phyloP scores from a whole-genome alignment of 1,139 yeast genomes.

The Arxiozyma heterogenica region DNA sequence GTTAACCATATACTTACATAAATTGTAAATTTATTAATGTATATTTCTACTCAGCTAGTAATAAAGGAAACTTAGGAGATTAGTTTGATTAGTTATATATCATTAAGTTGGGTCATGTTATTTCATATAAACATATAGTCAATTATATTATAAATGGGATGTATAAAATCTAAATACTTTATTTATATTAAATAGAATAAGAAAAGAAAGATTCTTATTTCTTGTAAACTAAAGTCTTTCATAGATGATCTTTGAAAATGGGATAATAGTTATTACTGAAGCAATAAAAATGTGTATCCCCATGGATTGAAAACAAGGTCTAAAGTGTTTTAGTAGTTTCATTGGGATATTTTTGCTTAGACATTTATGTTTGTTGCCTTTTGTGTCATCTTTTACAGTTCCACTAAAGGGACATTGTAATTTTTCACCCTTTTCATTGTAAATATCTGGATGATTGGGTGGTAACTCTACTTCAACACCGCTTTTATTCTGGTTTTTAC shows the following conservation, averaged over 20 bases:
- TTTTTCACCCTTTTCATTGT: constrained; percentile 5
- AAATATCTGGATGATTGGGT: constrained; percentile 6
- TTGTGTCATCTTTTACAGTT: neutral
- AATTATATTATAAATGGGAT: neutral
- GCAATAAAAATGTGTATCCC: neutral
- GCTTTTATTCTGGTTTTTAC: constrained; percentile 2
- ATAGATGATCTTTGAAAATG: neutral
- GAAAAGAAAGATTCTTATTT: neutral
- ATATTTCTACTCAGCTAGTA: too few species aligned
- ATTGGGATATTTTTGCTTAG: neutral
- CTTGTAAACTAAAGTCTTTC: neutral
- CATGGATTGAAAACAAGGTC: neutral
- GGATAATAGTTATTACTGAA: neutral
- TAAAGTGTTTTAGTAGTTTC: neutral
- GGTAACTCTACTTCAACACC: constrained; percentile 4
- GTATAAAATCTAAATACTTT: neutral
- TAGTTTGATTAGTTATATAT: too few species aligned
- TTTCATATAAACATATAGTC: too few species aligned
- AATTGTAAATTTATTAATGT: too few species aligned
- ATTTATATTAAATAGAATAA: too few species aligned
- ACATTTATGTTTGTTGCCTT: neutral
- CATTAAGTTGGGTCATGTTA: neutral
- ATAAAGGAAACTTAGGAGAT: too few species aligned
- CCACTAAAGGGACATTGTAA: constrained; percentile 4
- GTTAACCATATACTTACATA: too few species aligned